Conservation (phyloP, 306 rosid species). For the Corylus americana region DNA sequence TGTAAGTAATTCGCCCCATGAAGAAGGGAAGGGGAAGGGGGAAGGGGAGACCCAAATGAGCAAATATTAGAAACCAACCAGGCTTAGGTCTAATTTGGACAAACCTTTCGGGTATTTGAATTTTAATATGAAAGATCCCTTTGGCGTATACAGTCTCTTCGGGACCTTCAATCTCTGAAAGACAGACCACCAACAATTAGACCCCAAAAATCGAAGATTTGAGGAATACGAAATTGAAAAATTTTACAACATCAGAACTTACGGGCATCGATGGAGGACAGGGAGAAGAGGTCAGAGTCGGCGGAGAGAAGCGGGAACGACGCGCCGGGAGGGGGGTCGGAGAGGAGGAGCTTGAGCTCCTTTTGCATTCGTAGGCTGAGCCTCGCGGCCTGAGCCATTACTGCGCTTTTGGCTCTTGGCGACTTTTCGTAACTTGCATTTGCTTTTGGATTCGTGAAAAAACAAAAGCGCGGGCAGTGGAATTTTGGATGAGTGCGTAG, state of each 20-base stretch:
- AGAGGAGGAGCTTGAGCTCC: slow-evolving; percentile 49
- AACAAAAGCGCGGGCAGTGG: slow-evolving; percentile 8
- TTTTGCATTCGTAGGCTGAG: slow-evolving; percentile 45
- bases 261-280: slow-evolving; percentile 40
- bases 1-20: no score
- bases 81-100: neutral
- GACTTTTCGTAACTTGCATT: neutral
- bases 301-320: slow-evolving; percentile 35
- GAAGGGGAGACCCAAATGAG: neutral
- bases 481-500: neutral
- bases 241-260: neutral
- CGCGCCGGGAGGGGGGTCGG: slow-evolving; percentile 46
- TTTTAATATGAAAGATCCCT: slow-evolving; percentile 36
- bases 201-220: neutral
- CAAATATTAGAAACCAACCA: neutral
- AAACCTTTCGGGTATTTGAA: slow-evolving; percentile 40
- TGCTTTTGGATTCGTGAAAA: no score
- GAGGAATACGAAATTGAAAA: neutral
- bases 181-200: neutral
- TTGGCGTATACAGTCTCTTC: slow-evolving; percentile 40
- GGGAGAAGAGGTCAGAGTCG: slow-evolving; percentile 13
- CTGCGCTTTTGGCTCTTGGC: neutral
- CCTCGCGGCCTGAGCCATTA: slow-evolving; percentile 48
- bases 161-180: slow-evolving; percentile 36
- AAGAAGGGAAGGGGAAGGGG: no score